phyloP scores from a whole-genome alignment of 2,329 filamentous ascomycete species.

The Diaporthe velutina region DNA sequence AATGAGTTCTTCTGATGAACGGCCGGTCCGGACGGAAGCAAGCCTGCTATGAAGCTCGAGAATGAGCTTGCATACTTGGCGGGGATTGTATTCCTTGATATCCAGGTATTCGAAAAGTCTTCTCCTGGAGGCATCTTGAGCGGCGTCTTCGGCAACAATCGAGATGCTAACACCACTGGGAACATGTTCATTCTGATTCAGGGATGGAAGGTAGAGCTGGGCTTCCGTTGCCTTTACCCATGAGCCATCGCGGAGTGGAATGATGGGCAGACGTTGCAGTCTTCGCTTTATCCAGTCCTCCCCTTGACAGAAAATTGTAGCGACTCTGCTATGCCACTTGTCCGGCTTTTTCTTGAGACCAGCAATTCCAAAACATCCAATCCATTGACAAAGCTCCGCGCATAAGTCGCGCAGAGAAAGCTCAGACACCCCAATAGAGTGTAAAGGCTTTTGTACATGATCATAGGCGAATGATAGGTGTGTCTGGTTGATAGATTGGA shows the following conservation, averaged over 20 bases:
- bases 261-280: background rate
- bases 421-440: background rate
- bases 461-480: slow-evolving; percentile 5
- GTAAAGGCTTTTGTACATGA: background rate
- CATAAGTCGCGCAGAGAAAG: background rate
- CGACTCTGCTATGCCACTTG: background rate
- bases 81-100: background rate
- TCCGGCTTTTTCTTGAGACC: background rate
- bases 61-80: background rate
- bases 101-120: background rate
- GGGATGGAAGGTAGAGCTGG: background rate
- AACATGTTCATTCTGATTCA: background rate
- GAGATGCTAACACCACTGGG: background rate
- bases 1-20: background rate
- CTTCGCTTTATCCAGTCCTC: background rate
- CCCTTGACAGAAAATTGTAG: background rate
- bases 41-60: background rate
- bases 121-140: background rate
- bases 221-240: background rate
- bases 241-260: background rate
- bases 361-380: background rate
- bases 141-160: background rate
- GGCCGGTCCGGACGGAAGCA: background rate
- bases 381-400: background rate
- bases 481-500: background rate